Percentiles rank a stretch among this genome's conserved stretches.
phyloP scores from a whole-genome alignment of 805 yeast species.

The Cyberlindnera euphorbiiphila region DNA sequence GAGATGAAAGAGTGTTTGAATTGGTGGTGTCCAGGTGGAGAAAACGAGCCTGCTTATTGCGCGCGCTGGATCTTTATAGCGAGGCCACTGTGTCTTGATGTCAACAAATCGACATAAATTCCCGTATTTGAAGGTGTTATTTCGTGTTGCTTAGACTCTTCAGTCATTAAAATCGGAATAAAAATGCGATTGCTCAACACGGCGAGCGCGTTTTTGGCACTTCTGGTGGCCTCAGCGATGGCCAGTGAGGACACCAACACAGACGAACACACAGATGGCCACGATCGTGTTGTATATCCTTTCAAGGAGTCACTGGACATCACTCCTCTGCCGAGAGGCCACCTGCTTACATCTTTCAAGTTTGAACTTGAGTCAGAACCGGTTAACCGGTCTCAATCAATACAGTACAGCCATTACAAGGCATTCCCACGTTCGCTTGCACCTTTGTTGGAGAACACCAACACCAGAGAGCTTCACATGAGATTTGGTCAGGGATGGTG shows the following conservation, averaged over 20 bases:
- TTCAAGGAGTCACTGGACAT: constrained; percentile 61
- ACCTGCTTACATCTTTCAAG: constrained; percentile 63
- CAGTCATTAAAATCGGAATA: too few species aligned
- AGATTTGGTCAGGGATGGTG: constrained; percentile 94
- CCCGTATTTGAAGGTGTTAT: too few species aligned
- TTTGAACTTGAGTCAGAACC: constrained; percentile 60
- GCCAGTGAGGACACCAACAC: not conserved
- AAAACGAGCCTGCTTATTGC: too few species aligned
- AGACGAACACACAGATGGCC: not conserved
- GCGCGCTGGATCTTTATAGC: too few species aligned
- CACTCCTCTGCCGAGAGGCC: constrained; percentile 71
- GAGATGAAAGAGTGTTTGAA: not conserved
- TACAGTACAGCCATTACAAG: constrained; percentile 45
- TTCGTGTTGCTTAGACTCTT: too few species aligned
- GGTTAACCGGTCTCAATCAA: constrained; percentile 22
- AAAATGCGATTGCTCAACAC: not conserved
- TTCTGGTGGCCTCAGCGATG: not conserved
- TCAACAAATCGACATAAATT: too few species aligned
- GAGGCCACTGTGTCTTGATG: too few species aligned
- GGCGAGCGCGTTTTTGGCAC: not conserved
- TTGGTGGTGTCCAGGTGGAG: constrained; percentile 5
- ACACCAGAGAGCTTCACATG: constrained; percentile 72
- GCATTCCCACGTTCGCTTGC: constrained; percentile 80
- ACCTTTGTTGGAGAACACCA: constrained; percentile 64
- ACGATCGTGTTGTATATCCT: constrained; percentile 26